Base-by-base conservation (phyloP, 345 rosid genomes). In the Eucalyptus paniculata region DNA sequence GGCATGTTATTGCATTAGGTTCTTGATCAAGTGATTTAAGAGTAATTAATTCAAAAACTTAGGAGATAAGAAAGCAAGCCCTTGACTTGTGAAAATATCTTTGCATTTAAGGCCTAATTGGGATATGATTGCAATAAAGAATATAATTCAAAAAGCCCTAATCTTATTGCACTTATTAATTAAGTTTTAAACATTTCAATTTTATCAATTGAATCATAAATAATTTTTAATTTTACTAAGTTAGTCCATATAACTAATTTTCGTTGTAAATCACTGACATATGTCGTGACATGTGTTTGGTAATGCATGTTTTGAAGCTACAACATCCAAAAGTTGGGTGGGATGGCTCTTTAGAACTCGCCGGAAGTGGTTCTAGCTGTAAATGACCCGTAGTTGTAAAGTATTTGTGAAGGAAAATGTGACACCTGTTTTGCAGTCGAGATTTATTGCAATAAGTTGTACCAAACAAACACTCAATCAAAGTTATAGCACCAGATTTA, bases 181-280 rank as follows among this genome's bases (percentile, higher is more conserved):
- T 54, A 3, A 21, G 11, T 54, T 23, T 56, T 56, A 9, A 56
- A 56, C 0, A 21, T 56, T 56, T 56, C 1, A 56, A 56, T 56
- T 54, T 54, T 23, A 0, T 56, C 5, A 56, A 56, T 9, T 56
- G 12, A 54, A 8, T 54, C 12, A 54, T 54, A 54, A 54, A 54
- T 54, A 4, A 2, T 2, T 23, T 54, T 23, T 8, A 2, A 56
- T 56, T 56, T 56, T 56, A 23, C 11, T 8, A 54, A 54, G 21
- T 54, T 1, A 56, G 26, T 54, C 1, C 0, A 53, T 7, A 8
- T 53, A 2, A 17, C 23, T 54, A 54, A 54, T 54, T 54, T 54
- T 54, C 9, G 0, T 0, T 54, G 0, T 1, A 51, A 51, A 51
- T 51, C 1, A 51, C 2, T 7, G 2, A 51, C 1, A 62, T n/a